Base-by-base conservation (phyloP, 768 basidiomycete species). In the Austroboletus festivus region DNA sequence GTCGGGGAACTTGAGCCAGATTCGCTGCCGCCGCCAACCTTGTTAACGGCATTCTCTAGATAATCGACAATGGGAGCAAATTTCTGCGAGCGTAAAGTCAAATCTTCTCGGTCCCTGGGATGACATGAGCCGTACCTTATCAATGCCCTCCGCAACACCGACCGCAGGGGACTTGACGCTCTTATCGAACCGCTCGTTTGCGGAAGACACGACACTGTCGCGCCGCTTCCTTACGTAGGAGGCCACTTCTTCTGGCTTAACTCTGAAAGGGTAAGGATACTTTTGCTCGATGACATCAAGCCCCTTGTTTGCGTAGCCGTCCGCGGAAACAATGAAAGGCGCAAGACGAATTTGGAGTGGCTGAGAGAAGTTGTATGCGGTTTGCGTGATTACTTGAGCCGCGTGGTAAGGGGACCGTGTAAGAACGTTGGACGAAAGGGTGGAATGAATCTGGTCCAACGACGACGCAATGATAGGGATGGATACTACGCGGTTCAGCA, bases 1-100 rank as follows among this genome's bases (percentile, higher is more conserved):
- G 75, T 71, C 11, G 77, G 69, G 5, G 71, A 70, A 24, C 78
- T 70, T 7, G 73, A 63, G 16, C 72, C 72, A 28, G 76, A 74
- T 41, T 80, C 77, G 39, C 72, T 69, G 28, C n/a, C n/a, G n/a
- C n/a, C n/a, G 39, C 67, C 63, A 7, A 69, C 63, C 8, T 67
- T 71, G 63, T 79, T 77, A 46, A 85, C 76, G 11, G 80, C 79
- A 19, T 70, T 73, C 63, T 85, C 82, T 46, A 90, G 71, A 56
- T 80, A 83, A 61, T 90, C 79, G 28, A 92, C 80, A 42, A 90
- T 71, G 37, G 89, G 88, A n/a, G 85, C 64, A 57, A 90, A 80
- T 56, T 75, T 73, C 86, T 88, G 55, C 4, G 52, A 18, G 22
- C 23, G 35, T 1, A 28, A 38, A 88, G 47, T 64, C 45, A 63